Evolutionary conservation across 768 basidiomycete species (phyloP), one percentile per base, ranked within the genome.

Genomic region (Rhodotorula graminis): DNA sequence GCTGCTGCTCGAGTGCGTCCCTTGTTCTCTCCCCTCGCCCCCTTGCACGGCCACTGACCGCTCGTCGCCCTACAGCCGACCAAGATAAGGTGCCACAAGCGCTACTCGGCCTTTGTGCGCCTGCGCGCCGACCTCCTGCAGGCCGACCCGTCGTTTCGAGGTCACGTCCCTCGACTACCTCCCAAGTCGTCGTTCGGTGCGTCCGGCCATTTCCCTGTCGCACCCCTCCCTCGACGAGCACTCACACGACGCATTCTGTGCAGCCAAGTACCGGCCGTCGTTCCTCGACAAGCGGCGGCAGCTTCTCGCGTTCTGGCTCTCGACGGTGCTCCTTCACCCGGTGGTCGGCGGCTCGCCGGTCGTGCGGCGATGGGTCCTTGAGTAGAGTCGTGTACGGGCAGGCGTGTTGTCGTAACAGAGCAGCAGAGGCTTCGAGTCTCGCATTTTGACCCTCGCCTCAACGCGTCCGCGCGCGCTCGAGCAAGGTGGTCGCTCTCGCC

Each of bases 81-180:
- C 2, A 52, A 52, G 2, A 70, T 79, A 25, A 55, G 61, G 10
- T 61, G 58, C 0, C 72, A 77, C 37, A 76, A 77, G 49, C 74
- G 78, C 8, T 79, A 79, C 62, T 78, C 77, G 15, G 71, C 78
- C 1, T 79, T 79, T 50, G 78, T 77, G 21, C 56, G 63, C 7
- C 69, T 79, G 1, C 71, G 77, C 0, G 55, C 64, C 27, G 74
- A 74, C n/a, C 71, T 79, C 9, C n/a, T 71, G 11, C 25, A 16
- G 16, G 55, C 70, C 23, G 69, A 64, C 37, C 77, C 78, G 3
- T 33, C 31, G 6, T 47, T 76, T 21, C 64, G 66, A 27, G 21
- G 65, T 14, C 57, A 72, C 37, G 52, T 78, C 11, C 74, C 72
- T 12, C 66, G 65, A 0, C 61, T 78, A 6, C 77, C 78, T 0